Percentiles rank a stretch among this genome's conserved stretches.
Evolutionary conservation across 129 eudicot species (phyloP).

Genomic region (Saposhnikovia divaricata): DNA sequence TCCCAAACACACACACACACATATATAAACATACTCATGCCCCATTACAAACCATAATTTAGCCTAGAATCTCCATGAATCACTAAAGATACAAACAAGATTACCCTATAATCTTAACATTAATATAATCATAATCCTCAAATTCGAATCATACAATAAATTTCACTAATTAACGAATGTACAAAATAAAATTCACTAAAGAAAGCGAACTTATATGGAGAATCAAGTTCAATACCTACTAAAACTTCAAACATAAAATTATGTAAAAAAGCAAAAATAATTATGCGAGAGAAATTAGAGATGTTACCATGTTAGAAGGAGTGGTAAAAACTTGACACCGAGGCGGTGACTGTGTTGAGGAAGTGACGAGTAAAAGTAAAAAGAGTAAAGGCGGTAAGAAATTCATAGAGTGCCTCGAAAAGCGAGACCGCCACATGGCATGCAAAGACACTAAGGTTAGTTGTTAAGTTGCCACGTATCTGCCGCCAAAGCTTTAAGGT

Average conservation of each 20-base stretch:
- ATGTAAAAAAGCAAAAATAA: neutral
- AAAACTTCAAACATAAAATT: neutral
- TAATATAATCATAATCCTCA: neutral
- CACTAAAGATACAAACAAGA: neutral
- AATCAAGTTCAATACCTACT: neutral
- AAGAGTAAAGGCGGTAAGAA: neutral
- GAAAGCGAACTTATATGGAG: too few relatives aligned
- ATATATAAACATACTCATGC: too few relatives aligned
- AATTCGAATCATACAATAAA: neutral
- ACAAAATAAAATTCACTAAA: neutral
- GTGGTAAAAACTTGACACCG: neutral
- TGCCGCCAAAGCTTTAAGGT: neutral
- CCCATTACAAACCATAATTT: too few relatives aligned
- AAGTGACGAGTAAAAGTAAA: neutral
- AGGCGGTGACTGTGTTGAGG: neutral
- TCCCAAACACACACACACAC: neutral
- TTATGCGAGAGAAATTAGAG: neutral
- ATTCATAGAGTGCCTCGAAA: neutral
- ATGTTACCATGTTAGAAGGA: neutral
- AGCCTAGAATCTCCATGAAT: too few relatives aligned
- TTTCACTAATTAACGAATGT: neutral
- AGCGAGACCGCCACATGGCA: neutral
- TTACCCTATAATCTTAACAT: neutral
- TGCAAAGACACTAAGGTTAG: neutral
- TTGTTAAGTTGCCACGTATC: conserved; percentile 1